Conservation (phyloP, 2,329 filamentous ascomycete species). For the Aureobasidium mangrovei region DNA sequence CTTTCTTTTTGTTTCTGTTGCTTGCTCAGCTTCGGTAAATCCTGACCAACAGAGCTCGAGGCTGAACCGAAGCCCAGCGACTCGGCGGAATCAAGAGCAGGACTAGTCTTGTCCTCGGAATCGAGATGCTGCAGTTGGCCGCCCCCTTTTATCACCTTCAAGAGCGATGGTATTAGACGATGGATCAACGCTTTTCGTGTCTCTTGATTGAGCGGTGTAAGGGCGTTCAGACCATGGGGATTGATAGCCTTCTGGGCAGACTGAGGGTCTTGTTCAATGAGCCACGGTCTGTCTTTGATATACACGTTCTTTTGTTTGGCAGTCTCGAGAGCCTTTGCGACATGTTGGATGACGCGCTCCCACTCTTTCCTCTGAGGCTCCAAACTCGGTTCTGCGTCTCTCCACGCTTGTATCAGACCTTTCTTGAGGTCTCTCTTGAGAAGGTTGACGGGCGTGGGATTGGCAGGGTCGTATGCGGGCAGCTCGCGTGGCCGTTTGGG, state of each 20-base stretch:
- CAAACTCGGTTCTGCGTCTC: not conserved
- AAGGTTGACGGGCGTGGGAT: not conserved
- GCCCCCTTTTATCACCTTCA: too few species aligned
- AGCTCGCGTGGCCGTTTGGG: not conserved
- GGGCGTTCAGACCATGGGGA: not conserved
- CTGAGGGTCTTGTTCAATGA: not conserved
- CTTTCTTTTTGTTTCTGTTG: not conserved
- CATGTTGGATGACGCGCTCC: not conserved
- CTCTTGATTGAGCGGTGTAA: not conserved
- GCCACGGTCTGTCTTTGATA: not conserved
- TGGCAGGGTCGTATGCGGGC: not conserved
- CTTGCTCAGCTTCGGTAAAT: not conserved
- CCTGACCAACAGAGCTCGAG: not conserved
- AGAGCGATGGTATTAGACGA: too few species aligned
- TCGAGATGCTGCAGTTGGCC: too few species aligned
- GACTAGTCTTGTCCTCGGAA: too few species aligned
- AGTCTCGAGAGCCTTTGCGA: not conserved
- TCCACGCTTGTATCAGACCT: not conserved
- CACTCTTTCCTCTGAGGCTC: not conserved
- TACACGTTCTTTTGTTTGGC: not conserved
- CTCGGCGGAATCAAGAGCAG: not conserved
- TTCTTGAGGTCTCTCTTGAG: slow-evolving; percentile 1
- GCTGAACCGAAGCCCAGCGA: not conserved
- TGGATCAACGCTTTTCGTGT: too few species aligned
- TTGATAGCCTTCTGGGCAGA: not conserved